A percentile compares a stretch with the other conserved stretches of the same genome.
These are phyloP conservation scores for Rhytidhysteron rufulum DNA, from an alignment of 2,329 filamentous ascomycete species.

Conservation along the genomic window DNA sequence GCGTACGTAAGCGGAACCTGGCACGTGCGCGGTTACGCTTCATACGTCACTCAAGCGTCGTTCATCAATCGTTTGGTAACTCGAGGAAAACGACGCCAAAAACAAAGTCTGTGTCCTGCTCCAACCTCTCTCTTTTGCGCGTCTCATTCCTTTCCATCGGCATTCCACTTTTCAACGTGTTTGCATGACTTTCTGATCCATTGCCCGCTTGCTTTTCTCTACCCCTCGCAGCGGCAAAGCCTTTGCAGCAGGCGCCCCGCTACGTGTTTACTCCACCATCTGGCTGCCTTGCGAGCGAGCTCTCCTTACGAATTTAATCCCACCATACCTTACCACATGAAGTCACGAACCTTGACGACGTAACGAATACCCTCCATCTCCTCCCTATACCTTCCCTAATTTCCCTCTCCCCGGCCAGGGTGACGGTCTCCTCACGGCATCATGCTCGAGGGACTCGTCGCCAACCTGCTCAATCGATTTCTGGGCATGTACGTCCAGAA, in stretches of 20 bases:
- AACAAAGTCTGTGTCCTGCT: neutral
- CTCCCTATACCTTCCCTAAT: constrained; percentile 3
- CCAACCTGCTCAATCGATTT: constrained; percentile 96
- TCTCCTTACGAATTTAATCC: neutral
- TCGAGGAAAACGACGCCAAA: constrained; percentile 10
- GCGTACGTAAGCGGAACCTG: no score
- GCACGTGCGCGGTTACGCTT: no score
- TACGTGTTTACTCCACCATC: constrained; percentile 2
- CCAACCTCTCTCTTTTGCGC: neutral
- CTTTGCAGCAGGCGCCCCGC: no score
- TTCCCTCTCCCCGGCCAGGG: constrained; percentile 59
- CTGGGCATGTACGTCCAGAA: constrained; percentile 99
- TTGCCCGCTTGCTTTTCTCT: constrained; percentile 11
- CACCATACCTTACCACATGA: constrained; percentile 27
- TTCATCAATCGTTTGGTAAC: no score
- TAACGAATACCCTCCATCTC: constrained; percentile 23
- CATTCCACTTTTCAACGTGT: constrained; percentile 9
- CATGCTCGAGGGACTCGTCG: constrained; percentile 97
- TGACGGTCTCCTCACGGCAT: constrained; percentile 60
- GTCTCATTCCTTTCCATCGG: neutral
- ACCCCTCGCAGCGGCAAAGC: no score
- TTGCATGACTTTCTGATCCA: constrained; percentile 19
- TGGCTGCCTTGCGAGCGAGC: neutral
- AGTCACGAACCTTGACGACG: constrained; percentile 24
- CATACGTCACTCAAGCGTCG: no score